Evolutionary conservation across 108 stramenopile species (phyloP), one percentile per base, ranked within the genome.

Genomic region (Fragilaria crotonensis): DNA sequence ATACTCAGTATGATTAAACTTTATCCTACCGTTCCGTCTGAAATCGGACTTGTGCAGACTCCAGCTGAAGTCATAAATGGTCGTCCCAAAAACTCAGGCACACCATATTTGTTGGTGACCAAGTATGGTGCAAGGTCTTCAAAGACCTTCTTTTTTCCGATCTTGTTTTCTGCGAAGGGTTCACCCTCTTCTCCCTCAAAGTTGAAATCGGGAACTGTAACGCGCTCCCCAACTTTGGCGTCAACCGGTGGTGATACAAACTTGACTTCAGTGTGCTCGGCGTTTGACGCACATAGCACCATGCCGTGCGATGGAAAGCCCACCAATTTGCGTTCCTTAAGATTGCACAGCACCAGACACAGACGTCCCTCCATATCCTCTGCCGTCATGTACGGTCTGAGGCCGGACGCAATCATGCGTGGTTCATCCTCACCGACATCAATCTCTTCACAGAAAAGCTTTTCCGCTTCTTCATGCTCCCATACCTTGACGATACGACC

Each of bases 371-470:
- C 78, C 70, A 99, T 76, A 59, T 97, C 93, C 54, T 85, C 89
- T 0, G 62, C 62, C 23, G 69, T 51, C 73, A 89, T 72, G 77
- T 88, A 92, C 33, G 95, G 90, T 44, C 78, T 65, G 2, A 99
- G 76, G 25, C 99, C 99, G 21, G 96, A 97, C 4, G 96, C 96
- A 64, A 99, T 92, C 26, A 52, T 63, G 44, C 99, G 84, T 25
- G 90, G 87, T 49, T 86, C 80, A 33, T 73, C 95, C 69, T 98
- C 97, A 31, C 99, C 99, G 1, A 96, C 83, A 66, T 99, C 96
- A 47, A 99, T 94, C 67, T 98, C 94, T 75, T 98, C 97, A 72
- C 97, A 98, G 70, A 84, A 97, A 0, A 99, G 83, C 67, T 98
- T 98, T 49, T 99, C 99, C 18, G 95, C 78, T 61, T 95, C 96